Percentiles rank a stretch among this genome's conserved stretches.
Evolutionary conservation across 306 rosid species (phyloP).

Genomic region (Benincasa hispida): DNA sequence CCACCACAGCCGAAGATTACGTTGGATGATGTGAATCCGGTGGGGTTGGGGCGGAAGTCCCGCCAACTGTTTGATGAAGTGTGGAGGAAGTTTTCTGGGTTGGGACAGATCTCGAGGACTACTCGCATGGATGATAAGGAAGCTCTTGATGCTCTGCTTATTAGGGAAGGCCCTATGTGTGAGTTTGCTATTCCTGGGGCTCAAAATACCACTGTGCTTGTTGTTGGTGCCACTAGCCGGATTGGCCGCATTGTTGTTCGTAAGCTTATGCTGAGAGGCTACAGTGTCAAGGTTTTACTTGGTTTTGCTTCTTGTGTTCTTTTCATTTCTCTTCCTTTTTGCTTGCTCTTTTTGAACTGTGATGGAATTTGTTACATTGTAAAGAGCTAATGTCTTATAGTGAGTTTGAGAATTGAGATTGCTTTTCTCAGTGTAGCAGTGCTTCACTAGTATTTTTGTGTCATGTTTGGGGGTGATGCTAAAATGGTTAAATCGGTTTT

Average conservation of each 20-base stretch:
- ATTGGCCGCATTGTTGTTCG: conserved; percentile 85
- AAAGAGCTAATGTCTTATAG: neutral
- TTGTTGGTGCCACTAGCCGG: conserved; percentile 85
- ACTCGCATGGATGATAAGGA: conserved; percentile 55
- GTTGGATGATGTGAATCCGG: conserved; percentile 87
- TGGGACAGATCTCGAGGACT: conserved; percentile 88
- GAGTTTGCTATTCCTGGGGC: conserved; percentile 91
- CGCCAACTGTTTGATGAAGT: conserved; percentile 81
- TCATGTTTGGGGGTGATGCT: no score
- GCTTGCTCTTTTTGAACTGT: neutral
- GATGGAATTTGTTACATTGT: neutral
- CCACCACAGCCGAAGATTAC: conserved; percentile 35
- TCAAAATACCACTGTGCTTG: conserved; percentile 76
- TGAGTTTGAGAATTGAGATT: neutral
- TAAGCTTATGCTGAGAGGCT: conserved; percentile 91
- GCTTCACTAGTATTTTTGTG: neutral
- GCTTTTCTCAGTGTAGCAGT: neutral
- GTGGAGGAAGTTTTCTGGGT: conserved; percentile 88
- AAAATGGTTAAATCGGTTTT: no score
- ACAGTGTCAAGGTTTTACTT: conserved; percentile 53
- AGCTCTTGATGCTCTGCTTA: conserved; percentile 61
- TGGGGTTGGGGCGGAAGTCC: conserved; percentile 74
- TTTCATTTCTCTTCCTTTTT: neutral
- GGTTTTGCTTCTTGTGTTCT: neutral
- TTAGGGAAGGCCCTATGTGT: conserved; percentile 85